These are phyloP conservation scores for Neurospora sp. DNA, from an alignment of 2,329 filamentous ascomycete species.

Conservation along the genomic window DNA sequence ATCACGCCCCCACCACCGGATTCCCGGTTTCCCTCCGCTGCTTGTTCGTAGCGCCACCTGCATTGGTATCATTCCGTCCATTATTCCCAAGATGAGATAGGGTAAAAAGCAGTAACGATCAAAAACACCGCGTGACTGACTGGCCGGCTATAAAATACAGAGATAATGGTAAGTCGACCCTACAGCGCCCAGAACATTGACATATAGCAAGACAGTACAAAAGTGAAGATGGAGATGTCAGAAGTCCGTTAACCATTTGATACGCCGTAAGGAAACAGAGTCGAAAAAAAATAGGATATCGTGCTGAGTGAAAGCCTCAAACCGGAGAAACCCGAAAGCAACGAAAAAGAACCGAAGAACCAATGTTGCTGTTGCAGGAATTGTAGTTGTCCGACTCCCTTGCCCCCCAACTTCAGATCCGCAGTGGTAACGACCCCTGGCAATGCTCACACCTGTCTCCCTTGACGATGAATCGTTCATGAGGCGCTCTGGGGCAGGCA, in stretches of 20 bases:
- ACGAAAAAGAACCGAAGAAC: background rate
- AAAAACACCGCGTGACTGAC: background rate
- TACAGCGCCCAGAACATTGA: background rate
- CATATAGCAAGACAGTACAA: background rate
- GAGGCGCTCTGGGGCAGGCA: conserved; percentile 53
- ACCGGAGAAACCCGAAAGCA: background rate
- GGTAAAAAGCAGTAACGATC: background rate
- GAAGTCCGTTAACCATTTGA: background rate
- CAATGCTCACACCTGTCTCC: background rate
- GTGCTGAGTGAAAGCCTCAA: background rate
- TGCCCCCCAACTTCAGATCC: background rate
- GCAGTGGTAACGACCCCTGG: background rate
- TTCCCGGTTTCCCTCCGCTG: background rate
- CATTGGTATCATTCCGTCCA: background rate
- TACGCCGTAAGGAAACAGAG: background rate
- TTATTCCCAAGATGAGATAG: background rate
- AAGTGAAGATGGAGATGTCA: background rate
- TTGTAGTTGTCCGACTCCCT: background rate
- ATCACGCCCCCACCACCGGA: background rate
- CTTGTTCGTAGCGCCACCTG: background rate
- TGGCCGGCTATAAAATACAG: background rate
- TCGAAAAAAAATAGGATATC: background rate
- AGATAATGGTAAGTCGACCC: background rate
- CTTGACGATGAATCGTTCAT: conserved; percentile 61
- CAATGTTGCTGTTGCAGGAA: background rate